These are phyloP conservation scores for Hyaloscypha finlandica DNA, from an alignment of 495 filamentous ascomycete species.

Conservation along the genomic window DNA sequence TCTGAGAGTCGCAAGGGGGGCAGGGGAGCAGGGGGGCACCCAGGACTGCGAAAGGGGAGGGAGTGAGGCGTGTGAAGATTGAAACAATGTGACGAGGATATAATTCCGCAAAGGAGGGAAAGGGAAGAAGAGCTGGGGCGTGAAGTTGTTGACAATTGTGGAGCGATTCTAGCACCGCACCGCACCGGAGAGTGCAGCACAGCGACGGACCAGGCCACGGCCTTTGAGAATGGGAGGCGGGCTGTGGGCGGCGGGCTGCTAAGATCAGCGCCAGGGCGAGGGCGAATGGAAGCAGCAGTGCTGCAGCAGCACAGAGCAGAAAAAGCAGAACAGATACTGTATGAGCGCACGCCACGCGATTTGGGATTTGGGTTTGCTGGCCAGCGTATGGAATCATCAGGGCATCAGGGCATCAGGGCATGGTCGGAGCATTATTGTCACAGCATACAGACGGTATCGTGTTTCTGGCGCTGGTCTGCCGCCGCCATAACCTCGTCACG, in stretches of 20 bases:
- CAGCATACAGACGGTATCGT: not conserved
- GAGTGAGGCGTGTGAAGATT: not conserved
- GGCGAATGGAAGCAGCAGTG: not conserved
- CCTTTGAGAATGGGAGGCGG: not conserved
- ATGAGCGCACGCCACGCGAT: too few relatives aligned
- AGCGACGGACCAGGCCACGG: not conserved
- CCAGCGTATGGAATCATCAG: not conserved
- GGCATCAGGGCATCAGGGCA: not conserved
- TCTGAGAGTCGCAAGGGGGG: conserved; percentile 5
- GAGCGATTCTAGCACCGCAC: not conserved
- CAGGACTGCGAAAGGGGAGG: not conserved
- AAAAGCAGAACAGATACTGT: too few relatives aligned
- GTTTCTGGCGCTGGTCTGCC: not conserved
- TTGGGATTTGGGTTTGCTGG: not conserved
- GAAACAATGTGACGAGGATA: not conserved
- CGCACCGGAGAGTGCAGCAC: not conserved
- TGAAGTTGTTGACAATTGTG: not conserved
- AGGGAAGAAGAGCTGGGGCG: not conserved
- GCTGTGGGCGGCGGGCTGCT: not conserved
- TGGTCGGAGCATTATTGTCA: not conserved
- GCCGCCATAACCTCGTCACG: not conserved
- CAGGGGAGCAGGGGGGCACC: not conserved
- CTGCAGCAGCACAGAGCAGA: too few relatives aligned
- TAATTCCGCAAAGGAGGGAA: not conserved
- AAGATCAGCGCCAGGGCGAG: not conserved